Evolutionary conservation across 1,139 yeast genomes (phyloP), one percentile per base, ranked within the genome.

Genomic region (Candida sp.): DNA sequence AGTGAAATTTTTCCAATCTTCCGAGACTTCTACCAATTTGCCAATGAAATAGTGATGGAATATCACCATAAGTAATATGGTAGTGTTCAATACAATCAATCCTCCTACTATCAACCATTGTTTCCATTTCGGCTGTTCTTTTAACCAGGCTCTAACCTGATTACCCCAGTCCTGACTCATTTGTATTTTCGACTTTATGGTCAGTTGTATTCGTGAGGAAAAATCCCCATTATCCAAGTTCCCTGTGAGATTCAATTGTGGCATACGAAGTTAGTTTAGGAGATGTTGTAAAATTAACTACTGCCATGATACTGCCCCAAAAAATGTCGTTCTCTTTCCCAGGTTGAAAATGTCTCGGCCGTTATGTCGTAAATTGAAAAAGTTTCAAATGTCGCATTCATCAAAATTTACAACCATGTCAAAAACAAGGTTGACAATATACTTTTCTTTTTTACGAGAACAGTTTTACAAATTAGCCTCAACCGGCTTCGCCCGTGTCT

Each of bases 31-130:
- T 3, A 79, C 75, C 44, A 82, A 57, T 36, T 66, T 52, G 9
- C 65, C 61, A 35, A 83, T 63, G 36, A 83, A 57, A 25, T 57
- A 57, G 12, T 70, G 63, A 56, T 81, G 85, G 65, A 76, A 81
- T 2, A 80, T 59, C 22, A 81, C 43, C 36, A 69, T 57, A 15
- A 70, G 36, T 2, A 74, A 42, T 2, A 66, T 68, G 1, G 60
- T 41, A 4, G 58, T 42, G 8, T 49, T 21, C 3, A 55, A 58
- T 1, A 65, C 23, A n/a, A 7, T 30, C n/a, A 29, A 8, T 1
- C 11, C 23, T 6, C 12, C 21, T 3, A 19, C 9, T 27, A 37
- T 12, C n/a, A 37, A 37, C 27, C 6, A 12, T 22, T 37, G 39
- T 21, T 21, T 37, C 30, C 33, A 19, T 19, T 11, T 27, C 6